These are phyloP conservation scores for Claviceps cyperi DNA, from an alignment of 2,329 filamentous ascomycete genomes.

Conservation along the genomic window DNA sequence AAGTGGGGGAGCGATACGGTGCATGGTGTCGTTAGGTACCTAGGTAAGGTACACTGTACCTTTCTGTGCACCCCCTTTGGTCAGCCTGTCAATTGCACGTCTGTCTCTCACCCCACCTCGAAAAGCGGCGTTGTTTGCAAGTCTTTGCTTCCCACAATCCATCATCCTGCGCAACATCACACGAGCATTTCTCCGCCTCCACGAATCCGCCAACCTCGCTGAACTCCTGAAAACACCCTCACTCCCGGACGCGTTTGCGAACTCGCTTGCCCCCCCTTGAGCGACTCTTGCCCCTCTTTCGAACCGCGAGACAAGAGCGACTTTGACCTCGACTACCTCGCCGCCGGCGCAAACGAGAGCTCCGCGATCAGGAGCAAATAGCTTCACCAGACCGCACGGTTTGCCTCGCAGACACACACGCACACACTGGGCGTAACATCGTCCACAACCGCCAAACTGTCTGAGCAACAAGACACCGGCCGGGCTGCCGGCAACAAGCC, in stretches of 20 bases:
- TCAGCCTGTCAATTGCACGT: neutral
- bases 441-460: conserved; percentile 26
- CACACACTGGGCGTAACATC: neutral
- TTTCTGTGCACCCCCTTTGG: neutral
- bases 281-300: no score
- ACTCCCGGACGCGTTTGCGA: neutral
- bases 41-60: no score
- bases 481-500: conserved; percentile 14
- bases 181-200: neutral
- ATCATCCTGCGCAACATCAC: neutral
- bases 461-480: conserved; percentile 22
- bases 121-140: neutral
- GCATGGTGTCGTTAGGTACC: no score
- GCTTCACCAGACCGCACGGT: no score
- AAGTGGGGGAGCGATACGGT: no score
- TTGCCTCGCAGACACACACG: neutral
- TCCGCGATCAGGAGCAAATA: no score
- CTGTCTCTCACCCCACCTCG: neutral
- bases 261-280: no score
- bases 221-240: neutral
- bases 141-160: neutral
- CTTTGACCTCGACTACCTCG: no score
- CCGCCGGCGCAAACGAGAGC: no score
- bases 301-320: no score
- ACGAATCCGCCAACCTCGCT: neutral